phyloP scores from a whole-genome alignment of 2,329 filamentous ascomycete genomes.

The Diplodia mutila region DNA sequence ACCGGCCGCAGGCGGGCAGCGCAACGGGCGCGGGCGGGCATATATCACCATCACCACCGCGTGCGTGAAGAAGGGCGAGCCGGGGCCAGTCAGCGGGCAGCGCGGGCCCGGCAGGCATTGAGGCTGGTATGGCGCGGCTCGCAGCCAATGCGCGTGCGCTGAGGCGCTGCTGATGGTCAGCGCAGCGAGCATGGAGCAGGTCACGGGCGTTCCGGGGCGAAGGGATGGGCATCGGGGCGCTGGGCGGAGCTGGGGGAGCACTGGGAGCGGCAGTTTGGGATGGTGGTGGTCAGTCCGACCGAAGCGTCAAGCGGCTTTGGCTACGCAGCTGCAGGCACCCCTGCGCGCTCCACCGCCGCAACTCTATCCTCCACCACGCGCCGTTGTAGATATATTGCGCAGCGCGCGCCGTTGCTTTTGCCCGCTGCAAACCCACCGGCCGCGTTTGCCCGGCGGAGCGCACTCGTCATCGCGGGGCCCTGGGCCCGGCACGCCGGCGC shows the following conservation, averaged over 20 bases:
- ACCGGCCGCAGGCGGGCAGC: conserved; percentile 27
- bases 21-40: conserved; percentile 34
- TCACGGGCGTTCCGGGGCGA: conserved; percentile 19
- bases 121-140: conserved; percentile 31
- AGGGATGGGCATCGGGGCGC: conserved; percentile 17
- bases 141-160: conserved; percentile 36
- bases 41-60: conserved; percentile 34
- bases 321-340: conserved; percentile 1
- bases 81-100: conserved; percentile 29
- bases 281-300: conserved; percentile 20
- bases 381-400: conserved; percentile 26
- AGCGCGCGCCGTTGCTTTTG: conserved; percentile 21
- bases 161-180: conserved; percentile 30
- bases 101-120: conserved; percentile 16
- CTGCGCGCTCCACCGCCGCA: conserved; percentile 21
- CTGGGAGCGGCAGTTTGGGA: conserved; percentile 14
- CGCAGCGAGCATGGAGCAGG: conserved; percentile 17
- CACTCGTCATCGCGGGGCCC: conserved; percentile 25
- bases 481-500: conserved; percentile 18
- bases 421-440: conserved; percentile 6
- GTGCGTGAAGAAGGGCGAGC: conserved; percentile 30
- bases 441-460: conserved; percentile 20
- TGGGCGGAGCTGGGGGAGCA: conserved; percentile 22
- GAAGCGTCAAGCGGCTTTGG: neutral
- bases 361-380: conserved; percentile 12